Evolutionary conservation across 441 rosid genomes (phyloP), one percentile per base, ranked within the genome.

Genomic region (Melastoma candidum): DNA sequence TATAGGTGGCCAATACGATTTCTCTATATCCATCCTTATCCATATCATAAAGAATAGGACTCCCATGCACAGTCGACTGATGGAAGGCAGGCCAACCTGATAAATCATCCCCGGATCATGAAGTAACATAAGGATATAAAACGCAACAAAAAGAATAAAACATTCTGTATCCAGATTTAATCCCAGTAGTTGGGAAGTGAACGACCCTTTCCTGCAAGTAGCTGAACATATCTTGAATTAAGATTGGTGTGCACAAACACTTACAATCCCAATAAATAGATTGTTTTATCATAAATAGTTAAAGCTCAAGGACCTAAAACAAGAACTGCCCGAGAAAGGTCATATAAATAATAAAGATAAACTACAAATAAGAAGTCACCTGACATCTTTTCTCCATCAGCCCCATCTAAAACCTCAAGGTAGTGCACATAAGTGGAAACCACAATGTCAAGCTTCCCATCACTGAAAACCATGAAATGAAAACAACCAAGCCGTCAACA

Each of bases 61-160:
- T 94, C 2, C 97, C 69, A 76, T 94, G 97, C 69, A 87, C 96
- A 0, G 94, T 90, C 44, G 99, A 94, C 73, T 85, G 97, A 68
- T 94, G 99, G 70, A 82, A 94, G 54, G 99, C 95, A 60, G 99
- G 99, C 99, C 99, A 94, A 65, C 99, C 99, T 94, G 69, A 64
- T 48, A 57, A 50, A 68, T 57, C 3, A 60, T 14, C 17, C 13
- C 43, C 7, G 41, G 41, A 4, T 32, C 41, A 32, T 8, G 41
- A 32, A 32, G 5, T 32, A 32, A 8, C 41, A 32, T 4, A 32
- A 32, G 41, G 41, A 32, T 32, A 6, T 32, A 4, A 32, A 32
- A 32, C 41, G 14, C n/a, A 26, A 54, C 14, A 3, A 32, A n/a
- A 41, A 29, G 39, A 29, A 45, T 25, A n/a, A 36, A 47, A 49